Percentiles rank a stretch among this genome's conserved stretches.
Evolutionary conservation across 1,284 basidiomycete species (phyloP).

Genomic region (Pyrrhoderma noxium): DNA sequence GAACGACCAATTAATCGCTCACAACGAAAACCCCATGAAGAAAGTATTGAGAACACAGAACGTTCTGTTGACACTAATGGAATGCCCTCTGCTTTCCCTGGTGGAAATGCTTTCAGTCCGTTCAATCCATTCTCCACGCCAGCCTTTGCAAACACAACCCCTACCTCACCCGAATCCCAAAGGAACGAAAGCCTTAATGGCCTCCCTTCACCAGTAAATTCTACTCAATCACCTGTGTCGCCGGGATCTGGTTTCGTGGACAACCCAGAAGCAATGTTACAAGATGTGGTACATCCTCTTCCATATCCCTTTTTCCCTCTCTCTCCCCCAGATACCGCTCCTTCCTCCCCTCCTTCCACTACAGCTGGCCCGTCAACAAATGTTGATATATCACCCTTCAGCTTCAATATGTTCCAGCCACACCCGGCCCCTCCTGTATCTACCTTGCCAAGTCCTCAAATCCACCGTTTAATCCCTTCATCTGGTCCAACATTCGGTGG

Average conservation of each 20-base stretch:
- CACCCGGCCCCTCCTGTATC: slow-evolving; percentile 29
- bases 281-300: slow-evolving; percentile 8
- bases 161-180: slow-evolving; percentile 4
- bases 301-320: slow-evolving; percentile 14
- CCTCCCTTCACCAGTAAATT: slow-evolving; percentile 14
- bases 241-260: slow-evolving; percentile 10
- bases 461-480: slow-evolving; percentile 83
- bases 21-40: slow-evolving; percentile 1
- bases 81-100: not conserved
- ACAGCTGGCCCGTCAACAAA: not conserved
- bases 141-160: slow-evolving; percentile 5
- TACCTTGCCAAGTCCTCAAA: slow-evolving; percentile 52
- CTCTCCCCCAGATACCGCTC: slow-evolving; percentile 19
- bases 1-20: slow-evolving; percentile 2
- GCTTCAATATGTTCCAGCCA: slow-evolving; percentile 8
- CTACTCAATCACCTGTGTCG: slow-evolving; percentile 11
- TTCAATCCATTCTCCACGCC: slow-evolving; percentile 10
- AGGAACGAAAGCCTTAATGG: slow-evolving; percentile 1
- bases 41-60: slow-evolving; percentile 1
- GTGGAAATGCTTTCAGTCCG: too few relatives aligned
- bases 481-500: slow-evolving; percentile 91
- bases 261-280: slow-evolving; percentile 11
- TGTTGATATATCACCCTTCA: slow-evolving; percentile 14
- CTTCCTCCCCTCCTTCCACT: slow-evolving; percentile 17
- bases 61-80: not conserved